Evolutionary conservation across 2,329 filamentous ascomycete genomes (phyloP), one percentile per base, ranked within the genome.

Genomic region (Talaromyces albobiverticillius): DNA sequence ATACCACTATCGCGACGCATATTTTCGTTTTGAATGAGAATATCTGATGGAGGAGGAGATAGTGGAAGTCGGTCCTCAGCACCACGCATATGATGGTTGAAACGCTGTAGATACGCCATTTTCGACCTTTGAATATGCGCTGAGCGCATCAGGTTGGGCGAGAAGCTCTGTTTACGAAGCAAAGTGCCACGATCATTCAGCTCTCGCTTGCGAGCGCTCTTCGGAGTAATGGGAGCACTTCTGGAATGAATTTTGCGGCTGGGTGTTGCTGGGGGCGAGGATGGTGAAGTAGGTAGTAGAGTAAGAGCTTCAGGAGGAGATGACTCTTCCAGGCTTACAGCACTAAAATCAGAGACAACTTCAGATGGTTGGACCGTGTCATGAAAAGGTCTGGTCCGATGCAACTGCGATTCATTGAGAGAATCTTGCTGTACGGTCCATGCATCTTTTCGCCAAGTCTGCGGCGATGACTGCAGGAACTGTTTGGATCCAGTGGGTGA

Each of bases 101-200:
- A 81, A 57, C 78, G 77, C 55, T 82, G 76, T 42, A 82, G 62
- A 72, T 71, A 72, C 45, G 67, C 67, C 69, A 71, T 73, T 59
- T 64, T 74, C 56, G 61, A 63, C 56, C 76, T 66, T 68, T 74
- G 68, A 71, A 76, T 56, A 53, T 77, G 74, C 20, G 77, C 76
- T 38, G 80, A 75, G 61, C 75, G 79, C 75, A 81, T 81, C 75
- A 83, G 79, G 62, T 77, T 82, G 41, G 77, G 72, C 22, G 71
- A 76, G 54, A 68, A 69, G 60, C 64, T 78, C 64, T 71, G 73
- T 68, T 70, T 75, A 66, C 66, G 72, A 61, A 71, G 62, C 43
- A 66, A 57, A 43, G 63, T 63, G 59, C 69, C 70, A 59, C 64
- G 70, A 54, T 69, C 66, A 67, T 74, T 73, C 52, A 69, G 63